phyloP scores from a whole-genome alignment of 1,139 yeast genomes.

The Lodderomyces metapsilosis region DNA sequence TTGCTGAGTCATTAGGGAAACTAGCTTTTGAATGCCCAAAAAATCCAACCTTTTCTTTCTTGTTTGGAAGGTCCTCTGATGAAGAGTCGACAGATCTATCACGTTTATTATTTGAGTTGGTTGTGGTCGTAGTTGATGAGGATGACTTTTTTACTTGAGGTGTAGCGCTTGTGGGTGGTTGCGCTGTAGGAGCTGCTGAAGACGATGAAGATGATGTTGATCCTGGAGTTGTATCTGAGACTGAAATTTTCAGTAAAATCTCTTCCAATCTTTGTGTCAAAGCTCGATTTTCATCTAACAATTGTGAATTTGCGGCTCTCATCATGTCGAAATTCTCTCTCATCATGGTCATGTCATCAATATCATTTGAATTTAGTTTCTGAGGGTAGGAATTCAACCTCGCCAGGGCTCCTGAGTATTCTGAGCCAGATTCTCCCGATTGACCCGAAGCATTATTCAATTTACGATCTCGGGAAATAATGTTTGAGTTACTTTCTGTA shows the following conservation, averaged over 20 bases:
- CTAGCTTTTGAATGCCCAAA: constrained; percentile 13
- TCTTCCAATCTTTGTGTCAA: constrained; percentile 11
- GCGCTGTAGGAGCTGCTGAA: constrained; percentile 1
- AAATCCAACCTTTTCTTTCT: constrained; percentile 11
- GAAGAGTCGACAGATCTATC: constrained; percentile 11
- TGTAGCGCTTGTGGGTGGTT: neutral
- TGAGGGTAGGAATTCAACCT: constrained; percentile 1
- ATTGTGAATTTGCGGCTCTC: constrained; percentile 13
- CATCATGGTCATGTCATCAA: constrained; percentile 1
- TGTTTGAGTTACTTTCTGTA: neutral
- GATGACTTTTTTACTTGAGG: neutral
- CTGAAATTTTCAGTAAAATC: constrained; percentile 6
- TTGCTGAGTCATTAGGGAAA: constrained; percentile 12
- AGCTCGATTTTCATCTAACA: constrained; percentile 12
- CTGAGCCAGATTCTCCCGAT: constrained; percentile 1
- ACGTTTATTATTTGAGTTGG: constrained; percentile 7
- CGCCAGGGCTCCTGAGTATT: neutral
- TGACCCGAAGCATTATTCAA: neutral
- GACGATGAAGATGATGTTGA: neutral
- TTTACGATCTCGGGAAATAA: neutral
- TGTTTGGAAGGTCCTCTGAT: constrained; percentile 12
- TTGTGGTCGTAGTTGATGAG: neutral
- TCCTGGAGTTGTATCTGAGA: constrained; percentile 5
- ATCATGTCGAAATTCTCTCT: constrained; percentile 12
- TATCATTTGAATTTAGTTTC: neutral